Percentiles rank a stretch among this genome's conserved stretches.
These are phyloP conservation scores for Cystobasidium ongulense DNA, from an alignment of 768 basidiomycete genomes.

Conservation along the genomic window DNA sequence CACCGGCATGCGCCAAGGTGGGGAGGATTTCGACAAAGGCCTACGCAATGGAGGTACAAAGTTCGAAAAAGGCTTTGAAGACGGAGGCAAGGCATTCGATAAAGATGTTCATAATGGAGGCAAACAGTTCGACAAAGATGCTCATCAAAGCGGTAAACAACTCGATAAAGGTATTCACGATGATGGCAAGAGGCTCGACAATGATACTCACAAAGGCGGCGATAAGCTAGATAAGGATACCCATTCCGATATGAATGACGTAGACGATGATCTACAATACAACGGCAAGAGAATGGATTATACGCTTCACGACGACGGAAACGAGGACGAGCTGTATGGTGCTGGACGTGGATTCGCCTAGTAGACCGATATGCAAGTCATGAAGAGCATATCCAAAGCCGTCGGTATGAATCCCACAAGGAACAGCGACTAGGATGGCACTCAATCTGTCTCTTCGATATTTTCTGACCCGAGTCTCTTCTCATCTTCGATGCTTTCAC, in stretches of 20 bases:
- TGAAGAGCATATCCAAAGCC: too few species aligned
- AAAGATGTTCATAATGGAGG: background rate
- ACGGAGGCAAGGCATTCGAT: background rate
- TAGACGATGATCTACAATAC: background rate
- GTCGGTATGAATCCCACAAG: too few species aligned
- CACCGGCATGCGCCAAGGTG: background rate
- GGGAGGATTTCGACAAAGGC: background rate
- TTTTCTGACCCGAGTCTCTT: too few species aligned
- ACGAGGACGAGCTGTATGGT: background rate
- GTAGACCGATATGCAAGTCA: too few species aligned
- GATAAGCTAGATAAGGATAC: too few species aligned
- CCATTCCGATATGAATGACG: background rate
- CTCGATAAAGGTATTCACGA: slow-evolving; percentile 7
- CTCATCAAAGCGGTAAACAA: background rate
- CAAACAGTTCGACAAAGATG: background rate
- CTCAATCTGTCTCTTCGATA: too few species aligned
- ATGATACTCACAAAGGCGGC: background rate
- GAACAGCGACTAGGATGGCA: too few species aligned
- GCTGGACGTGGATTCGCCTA: too few species aligned
- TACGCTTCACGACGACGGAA: background rate
- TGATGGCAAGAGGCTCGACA: background rate
- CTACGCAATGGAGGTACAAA: background rate
- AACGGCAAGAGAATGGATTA: background rate
- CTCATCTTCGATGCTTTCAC: too few species aligned
- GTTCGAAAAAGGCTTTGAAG: background rate